Base-by-base conservation (phyloP, 257 asterid genomes). In the Solanum gandarillasii region DNA sequence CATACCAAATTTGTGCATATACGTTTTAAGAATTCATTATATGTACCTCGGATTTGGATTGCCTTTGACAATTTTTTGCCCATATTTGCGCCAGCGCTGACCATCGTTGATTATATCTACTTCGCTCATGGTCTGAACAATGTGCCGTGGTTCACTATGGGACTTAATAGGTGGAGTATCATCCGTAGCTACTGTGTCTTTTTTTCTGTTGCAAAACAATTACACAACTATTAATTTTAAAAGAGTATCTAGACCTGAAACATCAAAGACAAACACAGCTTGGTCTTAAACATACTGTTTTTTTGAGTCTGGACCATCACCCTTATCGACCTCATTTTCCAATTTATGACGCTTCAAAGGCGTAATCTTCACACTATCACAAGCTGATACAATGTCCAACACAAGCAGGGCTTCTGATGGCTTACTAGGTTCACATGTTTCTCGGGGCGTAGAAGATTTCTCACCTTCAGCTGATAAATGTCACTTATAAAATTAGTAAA, bases 21-120 rank as follows among this genome's bases (percentile, higher is more conserved):
- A 48, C 5, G 41, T 48, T 81, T 8, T n/a, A 31, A 48, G 67
- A 13, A 41, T 16, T n/a, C 46, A 75, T 1, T n/a, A 38, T 14
- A 83, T 65, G 72, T 94, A 96, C 99, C 99, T 94, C 23, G 99
- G 99, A 87, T 96, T 94, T 58, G 96, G 97, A 92, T 94, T 96
- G 88, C 99, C 99, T 92, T 96, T 95, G 27, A 96, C 98, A 90
- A 95, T 90, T 91, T 96, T 96, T 94, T 96, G 99, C 85, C 99
- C 99, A 83, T 96, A 96, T 89, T 96, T 96, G 89, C 99, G 98
- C 99, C 99, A 95, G 91, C 99, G 95, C 89, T 94, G 94, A 88
- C 98, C 98, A 90, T 96, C 99, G 72, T 94, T 94, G 70, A 95
- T 91, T 87, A 94, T 67, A 92, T 95, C 98, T 90, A 94, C 96